A percentile compares a stretch with the other conserved stretches of the same genome.
phyloP scores from a whole-genome alignment of 805 yeast genomes.

The Candida gorgasii region DNA sequence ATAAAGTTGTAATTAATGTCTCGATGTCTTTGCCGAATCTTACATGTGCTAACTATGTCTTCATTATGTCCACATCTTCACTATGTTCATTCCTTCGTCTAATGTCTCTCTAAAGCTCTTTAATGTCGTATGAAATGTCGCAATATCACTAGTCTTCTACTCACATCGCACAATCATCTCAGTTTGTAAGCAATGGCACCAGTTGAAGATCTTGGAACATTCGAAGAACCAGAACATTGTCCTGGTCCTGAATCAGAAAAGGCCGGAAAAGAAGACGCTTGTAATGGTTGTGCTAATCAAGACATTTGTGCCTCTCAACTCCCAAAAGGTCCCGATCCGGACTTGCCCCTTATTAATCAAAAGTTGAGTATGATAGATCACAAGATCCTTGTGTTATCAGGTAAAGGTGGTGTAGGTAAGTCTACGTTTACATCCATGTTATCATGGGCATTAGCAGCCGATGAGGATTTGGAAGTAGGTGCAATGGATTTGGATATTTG shows the following conservation, averaged over 20 bases:
- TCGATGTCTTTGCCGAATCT: no score
- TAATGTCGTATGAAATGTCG: constrained; percentile 2
- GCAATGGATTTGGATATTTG: constrained; percentile 97
- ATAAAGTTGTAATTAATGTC: no score
- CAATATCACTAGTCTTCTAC: no score
- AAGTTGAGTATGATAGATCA: constrained; percentile 69
- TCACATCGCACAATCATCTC: not conserved
- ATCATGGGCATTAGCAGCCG: constrained; percentile 93
- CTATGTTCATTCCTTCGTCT: no score
- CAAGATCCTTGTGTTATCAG: constrained; percentile 75
- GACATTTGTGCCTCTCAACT: constrained; percentile 78
- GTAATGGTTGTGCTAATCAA: constrained; percentile 93
- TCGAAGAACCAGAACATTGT: constrained; percentile 79
- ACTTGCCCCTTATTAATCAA: constrained; percentile 70
- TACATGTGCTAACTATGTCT: no score
- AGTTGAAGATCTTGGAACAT: constrained; percentile 3
- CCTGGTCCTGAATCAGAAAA: constrained; percentile 95
- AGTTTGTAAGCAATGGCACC: constrained; percentile 8
- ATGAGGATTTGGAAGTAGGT: constrained; percentile 80
- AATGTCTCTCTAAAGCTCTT: no score
- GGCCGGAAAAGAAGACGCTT: constrained; percentile 94
- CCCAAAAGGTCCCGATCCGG: constrained; percentile 96
- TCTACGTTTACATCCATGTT: constrained; percentile 94
- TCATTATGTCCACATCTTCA: no score
- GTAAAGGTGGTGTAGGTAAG: constrained; percentile 97